Conservation (phyloP, 805 yeast genomes). For the Starmerella vaccinii region DNA sequence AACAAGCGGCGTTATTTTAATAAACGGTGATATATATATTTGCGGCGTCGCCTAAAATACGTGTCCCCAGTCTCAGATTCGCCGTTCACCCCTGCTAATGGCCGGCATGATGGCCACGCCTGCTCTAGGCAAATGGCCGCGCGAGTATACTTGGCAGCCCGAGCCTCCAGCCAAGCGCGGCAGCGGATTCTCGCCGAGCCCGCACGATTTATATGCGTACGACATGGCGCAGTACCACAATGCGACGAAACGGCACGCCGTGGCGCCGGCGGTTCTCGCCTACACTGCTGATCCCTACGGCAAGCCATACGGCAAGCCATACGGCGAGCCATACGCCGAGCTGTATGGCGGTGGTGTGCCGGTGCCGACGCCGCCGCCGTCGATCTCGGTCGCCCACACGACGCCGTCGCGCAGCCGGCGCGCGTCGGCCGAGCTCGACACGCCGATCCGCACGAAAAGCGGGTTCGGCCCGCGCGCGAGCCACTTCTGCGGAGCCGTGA, state of each 20-base stretch:
- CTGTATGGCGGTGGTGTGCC: background rate
- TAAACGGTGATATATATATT: background rate
- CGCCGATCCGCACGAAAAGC: background rate
- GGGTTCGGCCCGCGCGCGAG: constrained; percentile 7
- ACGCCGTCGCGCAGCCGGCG: background rate
- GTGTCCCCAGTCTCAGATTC: no score
- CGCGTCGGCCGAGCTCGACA: background rate
- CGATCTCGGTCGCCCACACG: background rate
- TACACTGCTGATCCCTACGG: no score
- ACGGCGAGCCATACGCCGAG: background rate
- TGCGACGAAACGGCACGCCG: background rate
- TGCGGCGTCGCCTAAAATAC: no score
- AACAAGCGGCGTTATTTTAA: background rate
- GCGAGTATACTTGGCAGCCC: background rate
- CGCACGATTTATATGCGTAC: background rate
- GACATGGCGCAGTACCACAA: background rate
- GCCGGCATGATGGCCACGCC: constrained; percentile 5
- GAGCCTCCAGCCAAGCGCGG: constrained; percentile 1
- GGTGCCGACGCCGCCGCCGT: constrained; percentile 1
- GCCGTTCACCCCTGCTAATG: no score
- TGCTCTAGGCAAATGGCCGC: background rate
- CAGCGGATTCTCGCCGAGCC: background rate
- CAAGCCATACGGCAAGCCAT: background rate
- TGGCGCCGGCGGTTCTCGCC: background rate
- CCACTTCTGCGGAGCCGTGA: constrained; percentile 15